phyloP scores from a whole-genome alignment of 2,329 filamentous ascomycete species.

The Clonostachys chloroleuca region DNA sequence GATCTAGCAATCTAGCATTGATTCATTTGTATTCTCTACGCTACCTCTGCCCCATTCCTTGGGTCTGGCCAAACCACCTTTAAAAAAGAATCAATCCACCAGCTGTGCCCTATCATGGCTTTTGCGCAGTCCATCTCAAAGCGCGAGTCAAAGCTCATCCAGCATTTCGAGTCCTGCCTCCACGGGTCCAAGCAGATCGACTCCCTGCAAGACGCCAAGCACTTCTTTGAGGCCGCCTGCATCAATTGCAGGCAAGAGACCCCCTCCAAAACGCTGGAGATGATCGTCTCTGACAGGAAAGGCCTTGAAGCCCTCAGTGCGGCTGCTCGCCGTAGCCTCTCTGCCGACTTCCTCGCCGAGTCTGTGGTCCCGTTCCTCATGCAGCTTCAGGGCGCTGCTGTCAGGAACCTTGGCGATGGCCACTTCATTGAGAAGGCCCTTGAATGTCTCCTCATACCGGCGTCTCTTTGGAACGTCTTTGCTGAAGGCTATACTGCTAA shows the following conservation, averaged over 20 bases:
- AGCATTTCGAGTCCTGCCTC: slow-evolving; percentile 7
- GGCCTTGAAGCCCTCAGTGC: slow-evolving; percentile 13
- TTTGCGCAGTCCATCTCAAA: too few species aligned
- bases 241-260: slow-evolving; percentile 3
- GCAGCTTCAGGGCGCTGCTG: slow-evolving; percentile 30
- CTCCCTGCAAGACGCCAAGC: slow-evolving; percentile 9
- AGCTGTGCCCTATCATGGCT: too few species aligned
- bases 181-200: slow-evolving; percentile 4
- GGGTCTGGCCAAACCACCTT: too few species aligned
- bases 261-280: slow-evolving; percentile 16
- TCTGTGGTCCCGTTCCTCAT: slow-evolving; percentile 25
- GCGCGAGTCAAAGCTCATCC: not conserved
- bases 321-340: slow-evolving; percentile 15
- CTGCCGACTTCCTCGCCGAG: slow-evolving; percentile 18
- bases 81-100: too few species aligned
- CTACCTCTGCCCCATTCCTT: too few species aligned
- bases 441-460: slow-evolving; percentile 40
- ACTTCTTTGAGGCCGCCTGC: slow-evolving; percentile 17
- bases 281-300: slow-evolving; percentile 10
- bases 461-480: slow-evolving; percentile 48
- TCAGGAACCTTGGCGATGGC: slow-evolving; percentile 46
- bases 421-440: slow-evolving; percentile 42
- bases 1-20: too few species aligned
- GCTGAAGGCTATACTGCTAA: slow-evolving; percentile 18
- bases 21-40: too few species aligned